These are phyloP conservation scores for Cucurbita argyrosperma DNA, from an alignment of 306 rosid genomes.

Conservation along the genomic window DNA sequence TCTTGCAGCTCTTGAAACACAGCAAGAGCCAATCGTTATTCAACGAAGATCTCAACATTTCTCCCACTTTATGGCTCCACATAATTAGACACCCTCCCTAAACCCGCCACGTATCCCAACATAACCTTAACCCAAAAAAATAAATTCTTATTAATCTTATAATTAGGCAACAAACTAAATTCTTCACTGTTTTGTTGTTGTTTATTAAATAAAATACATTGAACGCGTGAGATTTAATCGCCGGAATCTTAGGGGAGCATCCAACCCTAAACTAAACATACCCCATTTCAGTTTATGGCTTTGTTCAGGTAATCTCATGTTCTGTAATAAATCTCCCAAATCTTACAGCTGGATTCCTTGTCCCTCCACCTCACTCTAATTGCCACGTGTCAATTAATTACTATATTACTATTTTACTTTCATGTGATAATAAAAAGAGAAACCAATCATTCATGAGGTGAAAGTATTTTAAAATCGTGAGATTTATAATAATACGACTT, in stretches of 20 bases:
- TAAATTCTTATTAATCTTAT: background rate
- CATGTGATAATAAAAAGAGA: no score
- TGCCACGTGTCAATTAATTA: background rate
- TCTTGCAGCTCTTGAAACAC: background rate
- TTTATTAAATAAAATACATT: background rate
- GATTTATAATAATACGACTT: no score
- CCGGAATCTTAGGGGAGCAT: conserved; percentile 3
- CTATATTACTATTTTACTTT: background rate
- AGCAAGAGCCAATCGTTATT: background rate
- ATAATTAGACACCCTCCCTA: background rate
- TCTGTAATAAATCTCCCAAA: conserved; percentile 1
- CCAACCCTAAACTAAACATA: background rate
- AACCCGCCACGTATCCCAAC: background rate
- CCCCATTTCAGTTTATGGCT: background rate
- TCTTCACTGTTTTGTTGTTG: background rate
- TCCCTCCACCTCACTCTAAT: background rate
- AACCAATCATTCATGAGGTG: no score
- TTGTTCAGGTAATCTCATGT: conserved; percentile 11
- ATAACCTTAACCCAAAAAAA: background rate
- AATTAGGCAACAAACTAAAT: background rate
- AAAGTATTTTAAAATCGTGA: no score
- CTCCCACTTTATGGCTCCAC: background rate
- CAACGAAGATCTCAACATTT: background rate
- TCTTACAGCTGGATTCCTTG: conserved; percentile 7
- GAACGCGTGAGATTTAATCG: conserved; percentile 3